A percentile compares a stretch with the other conserved stretches of the same genome.
Conservation (phyloP, 2,329 filamentous ascomycete species). For the Colletotrichum acutatum region DNA sequence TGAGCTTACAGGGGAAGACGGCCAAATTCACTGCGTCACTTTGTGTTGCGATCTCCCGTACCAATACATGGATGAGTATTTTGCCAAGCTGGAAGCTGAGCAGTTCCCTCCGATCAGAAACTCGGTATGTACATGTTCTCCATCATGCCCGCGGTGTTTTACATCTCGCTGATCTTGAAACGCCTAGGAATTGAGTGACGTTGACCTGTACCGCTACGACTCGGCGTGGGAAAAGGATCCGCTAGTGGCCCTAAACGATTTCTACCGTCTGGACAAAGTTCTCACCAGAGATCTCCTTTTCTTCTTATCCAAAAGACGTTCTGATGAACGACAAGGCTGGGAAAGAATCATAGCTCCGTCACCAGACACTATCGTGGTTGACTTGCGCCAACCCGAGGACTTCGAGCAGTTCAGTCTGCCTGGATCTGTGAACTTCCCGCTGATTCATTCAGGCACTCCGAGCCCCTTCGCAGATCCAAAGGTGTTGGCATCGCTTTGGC, state of each 20-base stretch:
- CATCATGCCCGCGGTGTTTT: rapidly evolving
- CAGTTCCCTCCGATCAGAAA: conserved; percentile 61
- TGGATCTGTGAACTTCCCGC: conserved; percentile 55
- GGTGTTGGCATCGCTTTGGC: conserved; percentile 58
- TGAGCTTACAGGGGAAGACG: conserved; percentile 55
- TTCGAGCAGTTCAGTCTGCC: conserved; percentile 56
- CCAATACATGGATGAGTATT: conserved; percentile 71
- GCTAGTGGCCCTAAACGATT: conserved; percentile 46
- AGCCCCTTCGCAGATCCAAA: conserved; percentile 59
- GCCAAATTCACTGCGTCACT: conserved; percentile 65
- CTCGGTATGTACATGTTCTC: conserved; percentile 42
- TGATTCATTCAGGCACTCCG: conserved; percentile 47
- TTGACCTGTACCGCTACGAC: conserved; percentile 66
- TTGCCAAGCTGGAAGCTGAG: conserved; percentile 60
- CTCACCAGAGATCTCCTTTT: not conserved
- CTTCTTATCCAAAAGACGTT: conserved; percentile 8
- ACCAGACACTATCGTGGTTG: conserved; percentile 52
- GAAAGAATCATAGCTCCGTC: not conserved
- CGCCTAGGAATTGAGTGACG: conserved; percentile 54
- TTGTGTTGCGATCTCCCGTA: conserved; percentile 73
- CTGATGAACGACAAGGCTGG: conserved; percentile 8
- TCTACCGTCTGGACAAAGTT: not conserved
- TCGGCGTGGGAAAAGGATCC: conserved; percentile 63
- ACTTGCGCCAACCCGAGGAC: conserved; percentile 56
- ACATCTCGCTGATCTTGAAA: not conserved